Conservation (phyloP, 345 rosid species). For the Salix arbutifolia region DNA sequence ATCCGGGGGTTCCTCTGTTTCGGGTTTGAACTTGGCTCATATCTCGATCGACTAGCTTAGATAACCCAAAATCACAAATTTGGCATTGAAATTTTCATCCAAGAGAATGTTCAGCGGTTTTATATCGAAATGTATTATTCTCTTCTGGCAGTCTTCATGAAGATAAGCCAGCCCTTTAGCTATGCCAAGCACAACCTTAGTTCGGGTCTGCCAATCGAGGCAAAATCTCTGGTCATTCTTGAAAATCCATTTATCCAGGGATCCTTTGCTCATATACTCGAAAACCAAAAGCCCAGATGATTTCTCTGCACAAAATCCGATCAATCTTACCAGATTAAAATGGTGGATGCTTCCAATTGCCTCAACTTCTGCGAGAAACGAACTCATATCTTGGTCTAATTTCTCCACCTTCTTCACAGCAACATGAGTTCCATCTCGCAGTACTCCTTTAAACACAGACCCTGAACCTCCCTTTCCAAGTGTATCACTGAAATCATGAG, state of each 20-base stretch:
- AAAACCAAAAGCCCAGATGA: constrained; percentile 11
- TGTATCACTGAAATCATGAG: constrained; percentile 46
- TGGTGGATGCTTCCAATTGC: constrained; percentile 62
- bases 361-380: constrained; percentile 60
- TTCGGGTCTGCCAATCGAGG: constrained; percentile 8
- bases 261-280: constrained; percentile 18
- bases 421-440: constrained; percentile 61
- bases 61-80: constrained; percentile 18
- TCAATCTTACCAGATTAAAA: constrained; percentile 37
- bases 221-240: background rate
- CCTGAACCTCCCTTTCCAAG: constrained; percentile 85
- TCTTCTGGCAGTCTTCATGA: constrained; percentile 13
- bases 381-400: constrained; percentile 59
- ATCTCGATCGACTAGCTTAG: background rate
- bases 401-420: constrained; percentile 74
- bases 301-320: constrained; percentile 9
- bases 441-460: constrained; percentile 62
- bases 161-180: constrained; percentile 6
- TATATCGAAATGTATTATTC: constrained; percentile 9
- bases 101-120: constrained; percentile 14
- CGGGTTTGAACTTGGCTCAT: background rate
- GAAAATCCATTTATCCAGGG: constrained; percentile 12
- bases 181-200: background rate
- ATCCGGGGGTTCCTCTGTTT: constrained; percentile 18
- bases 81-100: constrained; percentile 3